Percentiles rank a stretch among this genome's conserved stretches.
phyloP scores from a whole-genome alignment of 257 asterid genomes.

The Gentiana dahurica region DNA sequence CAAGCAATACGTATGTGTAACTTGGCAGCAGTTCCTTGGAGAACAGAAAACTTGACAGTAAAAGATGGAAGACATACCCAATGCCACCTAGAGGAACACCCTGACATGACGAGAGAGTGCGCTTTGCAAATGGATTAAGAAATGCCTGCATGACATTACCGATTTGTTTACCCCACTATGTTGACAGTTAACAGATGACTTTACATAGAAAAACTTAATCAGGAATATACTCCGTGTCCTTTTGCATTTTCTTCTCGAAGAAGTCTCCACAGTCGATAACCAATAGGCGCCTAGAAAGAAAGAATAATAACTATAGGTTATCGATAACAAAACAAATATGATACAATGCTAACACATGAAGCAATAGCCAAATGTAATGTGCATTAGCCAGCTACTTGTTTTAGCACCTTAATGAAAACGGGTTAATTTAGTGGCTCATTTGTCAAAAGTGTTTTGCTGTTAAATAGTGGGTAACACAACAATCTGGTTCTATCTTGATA shows the following conservation, averaged over 20 bases:
- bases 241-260: constrained; percentile 42
- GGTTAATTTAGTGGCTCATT: background rate
- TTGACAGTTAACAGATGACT: constrained; percentile 2
- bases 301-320: constrained; percentile 12
- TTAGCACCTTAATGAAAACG: background rate
- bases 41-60: background rate
- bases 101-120: constrained; percentile 65
- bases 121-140: constrained; percentile 78
- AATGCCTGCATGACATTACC: constrained; percentile 48
- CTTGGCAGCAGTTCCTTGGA: background rate
- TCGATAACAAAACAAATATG: constrained; percentile 5
- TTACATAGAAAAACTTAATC: background rate
- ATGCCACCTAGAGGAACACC: constrained; percentile 97
- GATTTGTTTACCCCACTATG: constrained; percentile 7
- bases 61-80: constrained; percentile 42
- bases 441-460: background rate
- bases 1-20: background rate
- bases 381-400: background rate
- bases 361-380: background rate
- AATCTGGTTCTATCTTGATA: background rate
- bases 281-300: constrained; percentile 73
- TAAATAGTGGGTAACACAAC: background rate
- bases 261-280: constrained; percentile 68
- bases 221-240: constrained; percentile 22
- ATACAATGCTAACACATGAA: background rate